phyloP scores from a whole-genome alignment of 1,284 basidiomycete species.

The Heterobasidion irregulare region DNA sequence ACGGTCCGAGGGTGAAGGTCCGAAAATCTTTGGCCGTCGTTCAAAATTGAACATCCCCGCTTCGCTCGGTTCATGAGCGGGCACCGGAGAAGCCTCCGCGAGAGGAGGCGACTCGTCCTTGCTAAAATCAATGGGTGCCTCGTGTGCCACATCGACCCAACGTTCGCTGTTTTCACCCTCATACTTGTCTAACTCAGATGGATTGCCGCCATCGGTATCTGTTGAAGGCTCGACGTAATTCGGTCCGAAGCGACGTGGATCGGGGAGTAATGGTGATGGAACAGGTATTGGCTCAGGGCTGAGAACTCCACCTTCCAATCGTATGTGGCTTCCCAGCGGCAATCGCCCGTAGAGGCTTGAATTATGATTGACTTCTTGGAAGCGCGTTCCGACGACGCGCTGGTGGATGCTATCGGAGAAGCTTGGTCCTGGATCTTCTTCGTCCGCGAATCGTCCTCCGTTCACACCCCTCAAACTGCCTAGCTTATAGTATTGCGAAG shows the following conservation, averaged over 20 bases:
- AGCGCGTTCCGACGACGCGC: slow-evolving; percentile 56
- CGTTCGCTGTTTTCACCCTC: slow-evolving; percentile 19
- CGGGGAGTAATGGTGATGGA: slow-evolving; percentile 29
- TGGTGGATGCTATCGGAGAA: slow-evolving; percentile 53
- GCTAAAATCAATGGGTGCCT: slow-evolving; percentile 29
- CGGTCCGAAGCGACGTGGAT: slow-evolving; percentile 43
- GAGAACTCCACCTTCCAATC: slow-evolving; percentile 10
- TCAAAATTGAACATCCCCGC: slow-evolving; percentile 7
- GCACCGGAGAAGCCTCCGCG: not conserved
- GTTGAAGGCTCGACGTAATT: slow-evolving; percentile 36
- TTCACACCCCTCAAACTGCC: slow-evolving; percentile 51
- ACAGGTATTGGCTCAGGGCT: slow-evolving; percentile 3
- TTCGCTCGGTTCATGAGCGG: not conserved
- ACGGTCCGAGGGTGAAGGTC: slow-evolving; percentile 25
- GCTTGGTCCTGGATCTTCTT: slow-evolving; percentile 26
- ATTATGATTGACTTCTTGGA: slow-evolving; percentile 62
- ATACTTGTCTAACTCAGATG: slow-evolving; percentile 14
- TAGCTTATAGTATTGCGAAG: slow-evolving; percentile 69
- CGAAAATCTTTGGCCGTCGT: slow-evolving; percentile 14
- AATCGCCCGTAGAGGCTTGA: slow-evolving; percentile 45
- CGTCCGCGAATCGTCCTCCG: slow-evolving; percentile 46
- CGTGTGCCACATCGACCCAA: slow-evolving; percentile 42
- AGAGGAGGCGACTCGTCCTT: slow-evolving; percentile 6
- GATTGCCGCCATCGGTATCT: slow-evolving; percentile 23
- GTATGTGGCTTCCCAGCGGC: slow-evolving; percentile 56